These are phyloP conservation scores for Septoria petroselini DNA, from an alignment of 2,329 filamentous ascomycete species.

Conservation along the genomic window DNA sequence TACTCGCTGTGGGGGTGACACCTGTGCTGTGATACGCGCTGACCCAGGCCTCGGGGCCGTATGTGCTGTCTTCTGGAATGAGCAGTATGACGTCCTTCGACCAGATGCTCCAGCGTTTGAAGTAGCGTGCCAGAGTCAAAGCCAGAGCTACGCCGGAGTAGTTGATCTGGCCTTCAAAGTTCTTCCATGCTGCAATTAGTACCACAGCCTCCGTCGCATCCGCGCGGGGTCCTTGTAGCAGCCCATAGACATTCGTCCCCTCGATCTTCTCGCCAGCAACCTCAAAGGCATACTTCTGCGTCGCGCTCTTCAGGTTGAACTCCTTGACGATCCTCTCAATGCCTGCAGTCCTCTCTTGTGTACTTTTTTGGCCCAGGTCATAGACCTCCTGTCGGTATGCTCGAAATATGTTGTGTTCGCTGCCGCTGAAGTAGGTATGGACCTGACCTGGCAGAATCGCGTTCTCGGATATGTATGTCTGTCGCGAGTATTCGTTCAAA, in stretches of 20 bases:
- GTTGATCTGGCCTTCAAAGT: conserved; percentile 74
- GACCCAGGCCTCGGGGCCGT: conserved; percentile 93
- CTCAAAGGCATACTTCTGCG: conserved; percentile 82
- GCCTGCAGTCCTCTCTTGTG: conserved; percentile 45
- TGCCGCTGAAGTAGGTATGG: conserved; percentile 95
- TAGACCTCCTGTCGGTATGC: conserved; percentile 85
- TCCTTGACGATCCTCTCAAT: conserved; percentile 73
- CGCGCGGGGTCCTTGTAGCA: conserved; percentile 87
- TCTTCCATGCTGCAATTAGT: conserved; percentile 83
- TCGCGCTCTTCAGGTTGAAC: conserved; percentile 79
- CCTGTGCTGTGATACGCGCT: conserved; percentile 96
- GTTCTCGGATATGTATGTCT: conserved; percentile 96
- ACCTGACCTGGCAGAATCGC: conserved; percentile 93
- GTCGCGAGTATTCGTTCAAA: conserved; percentile 82
- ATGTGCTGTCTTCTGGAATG: conserved; percentile 81
- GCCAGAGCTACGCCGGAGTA: conserved; percentile 82
- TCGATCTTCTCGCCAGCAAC: conserved; percentile 69
- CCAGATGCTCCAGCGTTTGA: conserved; percentile 97
- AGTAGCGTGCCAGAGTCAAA: conserved; percentile 85
- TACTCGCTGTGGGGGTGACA: conserved; percentile 52
- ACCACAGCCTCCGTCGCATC: conserved; percentile 98
- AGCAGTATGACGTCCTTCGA: conserved; percentile 97
- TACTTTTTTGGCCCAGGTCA: conserved; percentile 49
- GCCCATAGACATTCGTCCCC: conserved; percentile 89
- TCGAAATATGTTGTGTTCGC: conserved; percentile 90